Conservation (phyloP, 1,284 basidiomycete genomes). For the Coniferiporia sulphurascens region DNA sequence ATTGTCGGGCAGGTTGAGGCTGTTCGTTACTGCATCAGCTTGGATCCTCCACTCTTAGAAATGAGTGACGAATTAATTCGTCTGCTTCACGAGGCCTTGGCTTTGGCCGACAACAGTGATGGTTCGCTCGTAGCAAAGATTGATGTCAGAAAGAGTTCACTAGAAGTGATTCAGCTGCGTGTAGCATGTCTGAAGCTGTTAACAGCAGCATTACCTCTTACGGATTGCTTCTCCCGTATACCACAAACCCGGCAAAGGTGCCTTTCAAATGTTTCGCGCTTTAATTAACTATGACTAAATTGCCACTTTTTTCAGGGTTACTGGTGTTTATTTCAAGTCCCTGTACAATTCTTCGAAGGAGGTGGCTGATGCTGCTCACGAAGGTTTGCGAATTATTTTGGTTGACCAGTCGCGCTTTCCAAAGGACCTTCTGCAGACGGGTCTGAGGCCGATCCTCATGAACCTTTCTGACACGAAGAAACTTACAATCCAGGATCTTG, state of each 20-base stretch:
- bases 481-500: conserved; percentile 90
- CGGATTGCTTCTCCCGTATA: conserved; percentile 87
- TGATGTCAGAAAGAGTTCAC: conserved; percentile 12
- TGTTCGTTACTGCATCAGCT: conserved; percentile 85
- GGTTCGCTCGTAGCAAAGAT: conserved; percentile 17
- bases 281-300: conserved; percentile 6
- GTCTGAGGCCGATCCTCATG: conserved; percentile 94
- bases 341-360: conserved; percentile 92
- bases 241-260: conserved; percentile 83
- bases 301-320: conserved; percentile 54
- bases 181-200: conserved; percentile 93
- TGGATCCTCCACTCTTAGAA: conserved; percentile 83
- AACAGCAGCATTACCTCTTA: conserved; percentile 91
- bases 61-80: conserved; percentile 91
- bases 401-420: conserved; percentile 90
- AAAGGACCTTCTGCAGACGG: conserved; percentile 93
- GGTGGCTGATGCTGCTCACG: conserved; percentile 94
- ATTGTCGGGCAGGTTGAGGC: conserved; percentile 99
- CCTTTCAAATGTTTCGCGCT: conserved; percentile 2
- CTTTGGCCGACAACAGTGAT: conserved; percentile 95
- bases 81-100: conserved; percentile 90
- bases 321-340: conserved; percentile 97
- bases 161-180: conserved; percentile 81
- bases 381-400: conserved; percentile 87
- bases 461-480: conserved; percentile 96